A percentile compares a stretch with the other conserved stretches of the same genome.
Conservation (phyloP, 2,329 filamentous ascomycete species). For the Gnomoniopsis smithogilvyi region DNA sequence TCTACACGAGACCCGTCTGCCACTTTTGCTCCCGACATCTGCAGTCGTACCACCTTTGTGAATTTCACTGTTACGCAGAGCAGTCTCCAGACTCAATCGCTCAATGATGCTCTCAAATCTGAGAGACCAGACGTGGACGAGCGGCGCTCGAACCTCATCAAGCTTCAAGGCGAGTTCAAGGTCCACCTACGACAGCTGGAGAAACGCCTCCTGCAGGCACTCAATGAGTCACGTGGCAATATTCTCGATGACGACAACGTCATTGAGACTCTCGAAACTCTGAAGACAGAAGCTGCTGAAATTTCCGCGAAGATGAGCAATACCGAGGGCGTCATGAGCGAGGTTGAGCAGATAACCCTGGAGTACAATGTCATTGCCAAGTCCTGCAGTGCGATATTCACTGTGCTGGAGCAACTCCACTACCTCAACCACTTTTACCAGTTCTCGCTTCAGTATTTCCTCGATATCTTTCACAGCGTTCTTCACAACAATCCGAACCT, state of each 20-base stretch:
- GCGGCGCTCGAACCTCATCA: slow-evolving; percentile 93
- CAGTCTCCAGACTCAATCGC: slow-evolving; percentile 95
- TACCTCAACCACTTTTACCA: slow-evolving; percentile 99
- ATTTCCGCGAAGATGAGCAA: slow-evolving; percentile 96
- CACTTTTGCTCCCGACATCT: slow-evolving; percentile 92
- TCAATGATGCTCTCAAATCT: slow-evolving; percentile 96
- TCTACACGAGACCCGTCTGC: slow-evolving; percentile 96
- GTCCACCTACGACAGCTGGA: slow-evolving; percentile 95
- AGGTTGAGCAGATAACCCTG: slow-evolving; percentile 92
- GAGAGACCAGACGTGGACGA: slow-evolving; percentile 97
- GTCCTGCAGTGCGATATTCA: slow-evolving; percentile 96
- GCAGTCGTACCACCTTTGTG: slow-evolving; percentile 97
- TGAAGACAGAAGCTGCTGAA: slow-evolving; percentile 96
- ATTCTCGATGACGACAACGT: slow-evolving; percentile 98
- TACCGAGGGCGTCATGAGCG: slow-evolving; percentile 96
- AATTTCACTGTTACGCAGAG: slow-evolving; percentile 99
- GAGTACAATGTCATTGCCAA: slow-evolving; percentile 92
- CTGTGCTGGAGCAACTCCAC: slow-evolving; percentile 93
- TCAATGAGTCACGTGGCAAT: slow-evolving; percentile 96
- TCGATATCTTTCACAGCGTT: slow-evolving; percentile 94
- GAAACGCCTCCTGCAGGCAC: slow-evolving; percentile 86
- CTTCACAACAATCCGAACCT: slow-evolving; percentile 76
- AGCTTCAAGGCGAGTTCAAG: slow-evolving; percentile 98
- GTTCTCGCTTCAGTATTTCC: slow-evolving; percentile 97
- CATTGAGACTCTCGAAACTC: slow-evolving; percentile 93